Base-by-base conservation (phyloP, 2,329 filamentous ascomycete genomes). In the Tolypocladium amazonense region DNA sequence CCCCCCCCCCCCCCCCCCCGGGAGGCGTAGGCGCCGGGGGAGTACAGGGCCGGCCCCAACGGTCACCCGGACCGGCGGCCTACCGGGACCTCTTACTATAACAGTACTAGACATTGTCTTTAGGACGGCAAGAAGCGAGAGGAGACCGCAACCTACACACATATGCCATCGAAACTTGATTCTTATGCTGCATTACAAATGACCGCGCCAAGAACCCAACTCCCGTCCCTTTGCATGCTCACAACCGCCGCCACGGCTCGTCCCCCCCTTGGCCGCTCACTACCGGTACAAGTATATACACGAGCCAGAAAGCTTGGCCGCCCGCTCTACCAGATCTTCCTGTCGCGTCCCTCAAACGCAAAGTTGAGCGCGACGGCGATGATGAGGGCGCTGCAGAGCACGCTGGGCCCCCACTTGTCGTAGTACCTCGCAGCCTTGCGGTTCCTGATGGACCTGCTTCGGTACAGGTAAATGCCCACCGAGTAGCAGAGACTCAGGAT, bases 341-440 rank as follows among this genome's bases (percentile, higher is more conserved):
- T 80, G 56, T 86, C 82, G 43, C 79, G 81, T n/a, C 90, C 81
- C 63, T 93, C 85, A 67, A 91, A 87, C 5, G 76, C 88, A 78
- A 96, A 95, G 72, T 94, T 96, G 33, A 95, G 71, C 4, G 81
- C 77, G 14, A 97, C 85, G 3, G 92, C 90, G 0, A 81, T 75
- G 50, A 97, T 82, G 58, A 97, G 73, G 3, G 89, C 83, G 11
- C 81, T 68, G 66, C 92, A 96, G 38, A 99, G 80, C 27, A 86
- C 76, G 4, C 82, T 92, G 0, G 94, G 93, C 0, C 94, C 94
- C 81, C 87, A 89, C 66, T 85, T 87, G 72, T 99, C 94, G 72
- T 97, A 94, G 74, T 94, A 99, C 67, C 86, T 88, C 47, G 93
- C 91, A n/a, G 89, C 90, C 63, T 87, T 86, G 58, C 93, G 82